Base-by-base conservation (phyloP, 495 filamentous ascomycete genomes). In the Aspergillus haitiensis region DNA sequence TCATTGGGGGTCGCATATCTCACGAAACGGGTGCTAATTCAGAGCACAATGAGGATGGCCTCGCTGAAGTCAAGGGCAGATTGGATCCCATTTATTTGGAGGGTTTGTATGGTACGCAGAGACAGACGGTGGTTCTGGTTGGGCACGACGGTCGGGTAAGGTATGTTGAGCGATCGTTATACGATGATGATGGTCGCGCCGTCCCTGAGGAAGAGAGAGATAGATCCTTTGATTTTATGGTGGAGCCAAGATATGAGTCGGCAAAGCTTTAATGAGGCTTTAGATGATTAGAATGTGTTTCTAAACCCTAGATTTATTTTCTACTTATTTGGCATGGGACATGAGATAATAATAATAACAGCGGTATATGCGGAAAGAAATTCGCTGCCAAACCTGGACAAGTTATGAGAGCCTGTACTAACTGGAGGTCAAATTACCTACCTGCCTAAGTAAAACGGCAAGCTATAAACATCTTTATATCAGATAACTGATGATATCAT, bases 41-140 rank as follows among this genome's bases (percentile, higher is more conserved):
- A 10, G 37, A 31, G 12, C n/a, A 37, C 21, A 55, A 77, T 76
- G 52, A 65, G 71, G 13, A 70, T 78, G 57, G 66, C 74, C 52
- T 78, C 80, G 76, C 70, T 40, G 3, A 3, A 10, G n/a, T 40
- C n/a, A 40, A n/a, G 70, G 35, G 76, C 73, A n/a, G 82, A 84
- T n/a, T 54, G 15, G 52, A 54, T 18, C 32, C 44, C 10, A 12
- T 16, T 5, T 52, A 64, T 33, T 47, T 54, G 21, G 44, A 64
- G 32, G 67, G 63, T 45, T 77, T 81, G 66, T 94, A 96, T 74
- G 91, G 90, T 15, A 96, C 91, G 3, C 88, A 92, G 69, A 83
- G 88, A 60, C 90, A 96, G 77, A 91, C 88, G 0, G 77, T 94
- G 13, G 74, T 96, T 34, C 76, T 94, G 16, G 82, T 93, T 12